Conservation (phyloP, 169 alveolate species). For the Plasmodium berghei region DNA sequence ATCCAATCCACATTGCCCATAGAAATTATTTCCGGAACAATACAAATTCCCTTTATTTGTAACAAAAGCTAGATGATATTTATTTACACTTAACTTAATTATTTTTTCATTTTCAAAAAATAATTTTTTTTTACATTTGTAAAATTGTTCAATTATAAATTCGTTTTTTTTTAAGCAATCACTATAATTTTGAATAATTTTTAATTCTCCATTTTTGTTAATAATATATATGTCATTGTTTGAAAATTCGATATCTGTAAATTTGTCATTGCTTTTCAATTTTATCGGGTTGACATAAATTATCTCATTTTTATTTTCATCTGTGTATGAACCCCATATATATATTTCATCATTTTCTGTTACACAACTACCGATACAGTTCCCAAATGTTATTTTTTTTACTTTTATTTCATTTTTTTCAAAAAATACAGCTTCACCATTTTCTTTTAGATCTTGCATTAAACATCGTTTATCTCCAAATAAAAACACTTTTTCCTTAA, state of each 20-base stretch:
- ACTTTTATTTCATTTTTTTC: constrained; percentile 53
- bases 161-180: constrained; percentile 35
- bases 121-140: constrained; percentile 37
- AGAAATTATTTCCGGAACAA: constrained; percentile 75
- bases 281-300: constrained; percentile 58
- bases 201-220: constrained; percentile 66
- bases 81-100: constrained; percentile 75
- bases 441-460: constrained; percentile 42
- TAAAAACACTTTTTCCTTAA: constrained; percentile 48
- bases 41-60: constrained; percentile 72
- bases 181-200: constrained; percentile 52
- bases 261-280: constrained; percentile 17
- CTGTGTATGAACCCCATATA: constrained; percentile 72
- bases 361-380: constrained; percentile 69
- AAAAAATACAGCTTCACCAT: constrained; percentile 68
- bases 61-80: constrained; percentile 70
- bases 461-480: constrained; percentile 71
- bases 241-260: constrained; percentile 62
- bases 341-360: constrained; percentile 67
- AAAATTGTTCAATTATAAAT: constrained; percentile 66
- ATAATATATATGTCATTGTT: constrained; percentile 51
- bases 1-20: constrained; percentile 75
- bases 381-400: constrained; percentile 72
- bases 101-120: constrained; percentile 52
- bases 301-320: constrained; percentile 27